Evolutionary conservation across 805 yeast genomes (phyloP).

Genomic region (Ogataea parapolymorpha): DNA sequence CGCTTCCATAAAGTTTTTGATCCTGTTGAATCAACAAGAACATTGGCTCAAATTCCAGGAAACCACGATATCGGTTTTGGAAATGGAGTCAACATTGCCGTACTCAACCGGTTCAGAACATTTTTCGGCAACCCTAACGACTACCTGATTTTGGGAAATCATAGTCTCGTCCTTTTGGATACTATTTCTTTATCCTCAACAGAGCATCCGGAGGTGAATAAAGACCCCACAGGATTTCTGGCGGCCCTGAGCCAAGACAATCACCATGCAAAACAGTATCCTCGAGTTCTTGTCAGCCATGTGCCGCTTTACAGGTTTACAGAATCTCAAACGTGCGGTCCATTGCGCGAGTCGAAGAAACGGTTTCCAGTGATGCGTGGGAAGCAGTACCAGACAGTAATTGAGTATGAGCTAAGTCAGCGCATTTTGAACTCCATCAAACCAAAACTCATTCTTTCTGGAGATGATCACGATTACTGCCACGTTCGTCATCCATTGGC

Average conservation of each 20-base stretch:
- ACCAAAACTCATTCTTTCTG: constrained; percentile 77
- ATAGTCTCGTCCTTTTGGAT: constrained; percentile 72
- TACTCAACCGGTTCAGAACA: constrained; percentile 58
- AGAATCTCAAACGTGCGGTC: constrained; percentile 63
- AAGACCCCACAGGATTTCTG: constrained; percentile 52
- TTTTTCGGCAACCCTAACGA: constrained; percentile 70
- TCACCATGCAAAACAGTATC: constrained; percentile 35
- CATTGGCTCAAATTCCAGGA: constrained; percentile 61
- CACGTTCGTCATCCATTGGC: constrained; percentile 54
- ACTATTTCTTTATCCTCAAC: constrained; percentile 72
- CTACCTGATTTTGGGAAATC: constrained; percentile 58
- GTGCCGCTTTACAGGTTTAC: constrained; percentile 80
- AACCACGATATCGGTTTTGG: constrained; percentile 97
- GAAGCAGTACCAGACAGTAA: constrained; percentile 82
- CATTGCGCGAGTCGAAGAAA: constrained; percentile 61
- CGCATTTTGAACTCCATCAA: constrained; percentile 52
- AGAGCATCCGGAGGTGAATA: constrained; percentile 40
- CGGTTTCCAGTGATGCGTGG: constrained; percentile 73
- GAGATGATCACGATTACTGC: constrained; percentile 97
- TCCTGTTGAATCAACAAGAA: constrained; percentile 39
- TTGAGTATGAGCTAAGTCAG: constrained; percentile 56
- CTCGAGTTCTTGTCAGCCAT: constrained; percentile 74
- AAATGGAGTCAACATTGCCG: constrained; percentile 53
- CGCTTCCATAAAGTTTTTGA: constrained; percentile 65
- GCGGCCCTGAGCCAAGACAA: constrained; percentile 30